phyloP scores from a whole-genome alignment of 2,329 filamentous ascomycete genomes.

The Colletotrichum incanum region DNA sequence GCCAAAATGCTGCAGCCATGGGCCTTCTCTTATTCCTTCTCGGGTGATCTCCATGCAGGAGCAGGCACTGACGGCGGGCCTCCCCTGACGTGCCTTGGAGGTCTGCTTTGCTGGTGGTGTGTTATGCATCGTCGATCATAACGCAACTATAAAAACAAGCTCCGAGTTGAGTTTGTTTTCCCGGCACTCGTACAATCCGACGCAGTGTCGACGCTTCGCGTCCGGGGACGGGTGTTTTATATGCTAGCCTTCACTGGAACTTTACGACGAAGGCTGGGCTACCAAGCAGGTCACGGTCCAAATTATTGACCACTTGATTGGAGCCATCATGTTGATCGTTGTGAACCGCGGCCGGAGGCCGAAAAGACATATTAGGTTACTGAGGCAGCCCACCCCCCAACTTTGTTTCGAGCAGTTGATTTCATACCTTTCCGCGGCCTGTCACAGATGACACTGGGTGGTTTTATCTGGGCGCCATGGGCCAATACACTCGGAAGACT shows the following conservation, averaged over 20 bases:
- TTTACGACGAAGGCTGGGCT: neutral
- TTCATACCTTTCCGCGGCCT: neutral
- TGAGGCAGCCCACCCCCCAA: neutral
- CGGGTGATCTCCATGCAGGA: neutral
- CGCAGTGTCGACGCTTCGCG: neutral
- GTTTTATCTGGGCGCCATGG: neutral
- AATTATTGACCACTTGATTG: neutral
- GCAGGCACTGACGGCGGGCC: neutral
- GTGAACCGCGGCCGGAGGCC: neutral
- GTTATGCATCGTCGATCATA: neutral
- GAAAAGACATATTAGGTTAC: neutral
- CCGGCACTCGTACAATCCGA: neutral
- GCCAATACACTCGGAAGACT: neutral
- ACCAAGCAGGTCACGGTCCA: neutral
- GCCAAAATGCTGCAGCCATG: neutral
- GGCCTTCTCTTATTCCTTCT: neutral
- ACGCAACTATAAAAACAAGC: neutral
- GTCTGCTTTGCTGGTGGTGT: neutral
- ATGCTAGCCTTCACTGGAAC: neutral
- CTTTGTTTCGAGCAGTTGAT: neutral
- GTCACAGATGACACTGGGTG: neutral
- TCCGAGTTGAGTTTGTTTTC: neutral
- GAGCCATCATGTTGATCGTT: neutral
- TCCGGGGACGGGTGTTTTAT: neutral
- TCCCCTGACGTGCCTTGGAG: neutral